A percentile compares a stretch with the other conserved stretches of the same genome.
phyloP scores from a whole-genome alignment of 805 yeast species.

The Spathaspora hagerdaliae region DNA sequence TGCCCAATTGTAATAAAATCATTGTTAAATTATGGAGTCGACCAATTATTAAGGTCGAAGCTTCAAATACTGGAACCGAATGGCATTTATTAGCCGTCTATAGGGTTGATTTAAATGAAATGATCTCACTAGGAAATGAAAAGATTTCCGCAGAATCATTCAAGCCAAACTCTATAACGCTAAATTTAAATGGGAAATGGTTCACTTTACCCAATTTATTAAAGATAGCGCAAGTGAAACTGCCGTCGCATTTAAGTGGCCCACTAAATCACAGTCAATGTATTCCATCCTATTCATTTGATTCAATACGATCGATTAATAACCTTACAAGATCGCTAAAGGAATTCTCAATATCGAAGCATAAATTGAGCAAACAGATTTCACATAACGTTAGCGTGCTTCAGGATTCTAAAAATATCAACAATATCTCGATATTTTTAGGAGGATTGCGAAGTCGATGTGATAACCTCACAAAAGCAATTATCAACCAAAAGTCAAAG shows the following conservation, averaged over 20 bases:
- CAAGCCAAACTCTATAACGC: conserved; percentile 16
- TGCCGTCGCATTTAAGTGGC: background rate
- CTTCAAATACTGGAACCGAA: conserved; percentile 1
- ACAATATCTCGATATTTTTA: background rate
- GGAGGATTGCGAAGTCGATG: conserved; percentile 6
- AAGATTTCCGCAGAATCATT: conserved; percentile 8
- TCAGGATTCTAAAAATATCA: background rate
- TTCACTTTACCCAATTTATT: conserved; percentile 13
- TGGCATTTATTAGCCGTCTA: conserved; percentile 20
- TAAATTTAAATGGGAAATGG: conserved; percentile 16
- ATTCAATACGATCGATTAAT: conserved; percentile 23
- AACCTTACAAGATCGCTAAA: conserved; percentile 21
- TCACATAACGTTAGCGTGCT: conserved; percentile 5
- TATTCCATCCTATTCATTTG: conserved; percentile 23
- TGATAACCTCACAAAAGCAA: conserved; percentile 11
- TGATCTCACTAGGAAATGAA: conserved; percentile 10
- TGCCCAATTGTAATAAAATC: conserved; percentile 8
- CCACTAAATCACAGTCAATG: background rate
- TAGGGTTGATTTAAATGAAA: conserved; percentile 12
- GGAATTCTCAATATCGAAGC: conserved; percentile 26
- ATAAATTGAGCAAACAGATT: conserved; percentile 17
- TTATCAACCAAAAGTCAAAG: conserved; percentile 15
- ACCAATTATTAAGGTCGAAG: background rate
- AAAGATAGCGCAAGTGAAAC: background rate
- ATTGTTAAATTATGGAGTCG: conserved; percentile 18